Evolutionary conservation across 805 yeast genomes (phyloP).

Genomic region (Pachysolen tannophilus): DNA sequence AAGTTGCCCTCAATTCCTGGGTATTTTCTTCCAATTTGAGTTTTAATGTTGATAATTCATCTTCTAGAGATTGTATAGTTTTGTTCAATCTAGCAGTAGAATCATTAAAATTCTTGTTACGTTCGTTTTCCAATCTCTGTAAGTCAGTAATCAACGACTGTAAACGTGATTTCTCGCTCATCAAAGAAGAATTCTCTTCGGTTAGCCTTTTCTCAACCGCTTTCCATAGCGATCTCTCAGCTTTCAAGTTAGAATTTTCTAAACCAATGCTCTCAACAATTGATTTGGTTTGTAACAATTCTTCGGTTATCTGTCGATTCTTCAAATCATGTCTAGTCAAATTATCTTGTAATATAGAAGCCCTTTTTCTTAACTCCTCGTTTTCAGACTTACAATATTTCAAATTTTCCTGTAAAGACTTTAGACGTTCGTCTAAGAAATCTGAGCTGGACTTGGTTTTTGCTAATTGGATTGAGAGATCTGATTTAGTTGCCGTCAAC

Average conservation of each 20-base stretch:
- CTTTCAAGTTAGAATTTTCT: slow-evolving; percentile 38
- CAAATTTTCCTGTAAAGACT: slow-evolving; percentile 30
- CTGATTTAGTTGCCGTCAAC: slow-evolving; percentile 34
- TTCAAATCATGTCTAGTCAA: slow-evolving; percentile 39
- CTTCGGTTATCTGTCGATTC: slow-evolving; percentile 41
- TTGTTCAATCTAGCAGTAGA: slow-evolving; percentile 39
- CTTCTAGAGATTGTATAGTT: slow-evolving; percentile 42
- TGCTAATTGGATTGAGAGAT: slow-evolving; percentile 41
- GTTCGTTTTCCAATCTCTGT: slow-evolving; percentile 54
- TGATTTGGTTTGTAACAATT: slow-evolving; percentile 46
- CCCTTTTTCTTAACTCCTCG: slow-evolving; percentile 32
- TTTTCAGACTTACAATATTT: slow-evolving; percentile 36
- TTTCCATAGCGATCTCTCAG: slow-evolving; percentile 47
- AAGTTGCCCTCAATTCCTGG: slow-evolving; percentile 42
- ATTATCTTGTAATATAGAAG: slow-evolving; percentile 31
- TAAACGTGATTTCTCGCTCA: slow-evolving; percentile 51
- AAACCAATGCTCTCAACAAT: slow-evolving; percentile 33
- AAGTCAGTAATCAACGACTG: slow-evolving; percentile 50
- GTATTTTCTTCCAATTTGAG: slow-evolving; percentile 36
- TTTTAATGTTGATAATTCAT: slow-evolving; percentile 35
- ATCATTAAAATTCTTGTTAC: slow-evolving; percentile 44
- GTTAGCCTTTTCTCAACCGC: slow-evolving; percentile 41
- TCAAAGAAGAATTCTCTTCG: slow-evolving; percentile 42
- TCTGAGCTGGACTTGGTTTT: slow-evolving; percentile 46
- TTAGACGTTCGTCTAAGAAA: slow-evolving; percentile 44